Conservation (phyloP, 345 rosid species). For the Linum lewisii region DNA sequence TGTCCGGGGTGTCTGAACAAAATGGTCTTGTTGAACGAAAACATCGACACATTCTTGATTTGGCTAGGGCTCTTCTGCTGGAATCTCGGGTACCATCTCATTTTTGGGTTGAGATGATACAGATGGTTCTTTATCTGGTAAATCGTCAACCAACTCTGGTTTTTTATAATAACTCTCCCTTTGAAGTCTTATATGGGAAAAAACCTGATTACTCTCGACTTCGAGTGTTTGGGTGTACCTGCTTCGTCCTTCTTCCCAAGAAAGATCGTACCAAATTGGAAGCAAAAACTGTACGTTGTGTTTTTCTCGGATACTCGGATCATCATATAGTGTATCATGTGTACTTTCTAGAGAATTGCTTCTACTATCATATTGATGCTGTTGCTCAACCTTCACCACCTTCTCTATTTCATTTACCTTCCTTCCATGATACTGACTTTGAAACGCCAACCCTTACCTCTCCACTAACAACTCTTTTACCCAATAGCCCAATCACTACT, state of each 20-base stretch:
- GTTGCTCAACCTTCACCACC: no score
- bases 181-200: neutral
- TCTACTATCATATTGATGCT: no score
- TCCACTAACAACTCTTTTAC: no score
- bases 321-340: neutral
- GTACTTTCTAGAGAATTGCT: no score
- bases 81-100: slow-evolving; percentile 1
- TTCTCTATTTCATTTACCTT: no score
- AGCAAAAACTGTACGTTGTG: slow-evolving; percentile 4
- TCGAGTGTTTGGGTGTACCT: slow-evolving; percentile 9
- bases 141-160: neutral
- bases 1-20: slow-evolving; percentile 8
- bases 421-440: no score
- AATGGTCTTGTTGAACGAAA: neutral
- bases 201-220: neutral
- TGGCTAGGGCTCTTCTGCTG: slow-evolving; percentile 2
- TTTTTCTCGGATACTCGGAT: slow-evolving; percentile 8
- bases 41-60: slow-evolving; percentile 9
- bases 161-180: neutral
- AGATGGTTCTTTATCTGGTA: slow-evolving; percentile 2
- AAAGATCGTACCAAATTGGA: neutral
- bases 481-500: no score
- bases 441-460: no score
- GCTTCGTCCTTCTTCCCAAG: slow-evolving; percentile 4
- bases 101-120: slow-evolving; percentile 7